Evolutionary conservation across 371 early-diverging fungal species (phyloP), one percentile per base, ranked within the genome.

Genomic region (Mortierella sp.): DNA sequence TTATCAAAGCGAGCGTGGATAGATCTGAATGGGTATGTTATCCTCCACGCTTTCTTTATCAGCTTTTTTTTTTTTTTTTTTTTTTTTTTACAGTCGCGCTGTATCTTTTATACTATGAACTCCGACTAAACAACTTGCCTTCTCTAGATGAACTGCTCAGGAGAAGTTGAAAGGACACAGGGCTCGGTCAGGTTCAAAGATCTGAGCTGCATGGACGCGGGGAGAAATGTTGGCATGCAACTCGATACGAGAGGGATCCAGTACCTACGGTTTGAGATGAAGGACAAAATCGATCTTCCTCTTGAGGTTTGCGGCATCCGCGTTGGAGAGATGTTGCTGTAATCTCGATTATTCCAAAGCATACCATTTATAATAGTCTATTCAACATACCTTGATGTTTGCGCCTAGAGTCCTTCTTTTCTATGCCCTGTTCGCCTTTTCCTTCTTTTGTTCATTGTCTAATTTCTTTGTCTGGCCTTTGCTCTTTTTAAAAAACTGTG

Each of bases 251-350:
- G 72, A 15, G 56, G 56, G 23, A 73, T 73, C 19, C 67, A 73
- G 24, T 46, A 55, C 32, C 21, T 76, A 26, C 64, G 70, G 5
- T 69, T 76, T 30, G 76, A 76, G 48, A 51, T 76, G 60, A 56
- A 46, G 2, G 64, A 69, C 5, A 47, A 55, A 12, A 37, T 42
- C 6, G 30, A 64, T 0, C 23, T 56, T 14, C 61, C 70, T n/a
- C 56, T 76, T n/a, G 76, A 76, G 39, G 39, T 76, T 28, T 76
- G 76, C 46, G 70, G 76, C 4, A 64, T 76, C 26, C 76, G 76
- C 8, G 50, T 76, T n/a, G 76, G 69, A 6, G 70, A 69, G 5
- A 76, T 76, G 76, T 26, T 63, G 9, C 50, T 73, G n/a, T 73
- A 55, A 31, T n/a, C n/a, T n/a, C n/a, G n/a, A n/a, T n/a, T n/a